Percentiles rank a stretch among this genome's conserved stretches.
Evolutionary conservation across 768 basidiomycete species (phyloP).

Genomic region (Tylopilus vinaceipallidus): DNA sequence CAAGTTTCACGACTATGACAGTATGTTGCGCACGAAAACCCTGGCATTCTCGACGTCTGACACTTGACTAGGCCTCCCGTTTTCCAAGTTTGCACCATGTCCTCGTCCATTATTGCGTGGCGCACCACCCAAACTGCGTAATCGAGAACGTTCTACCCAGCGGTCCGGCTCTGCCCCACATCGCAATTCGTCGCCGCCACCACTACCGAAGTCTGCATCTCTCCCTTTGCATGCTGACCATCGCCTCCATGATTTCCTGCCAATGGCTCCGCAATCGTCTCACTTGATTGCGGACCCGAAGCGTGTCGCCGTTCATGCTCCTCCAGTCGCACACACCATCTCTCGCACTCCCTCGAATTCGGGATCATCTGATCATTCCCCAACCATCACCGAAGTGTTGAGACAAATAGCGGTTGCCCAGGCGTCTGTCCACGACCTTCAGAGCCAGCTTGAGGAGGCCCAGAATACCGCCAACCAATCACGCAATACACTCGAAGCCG

Average conservation of each 20-base stretch:
- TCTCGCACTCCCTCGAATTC: slow-evolving; percentile 26
- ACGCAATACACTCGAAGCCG: slow-evolving; percentile 62
- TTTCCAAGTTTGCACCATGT: slow-evolving; percentile 47
- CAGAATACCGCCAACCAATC: slow-evolving; percentile 55
- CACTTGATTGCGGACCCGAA: slow-evolving; percentile 24
- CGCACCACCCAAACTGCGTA: slow-evolving; percentile 55
- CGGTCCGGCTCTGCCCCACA: slow-evolving; percentile 36
- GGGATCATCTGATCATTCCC: slow-evolving; percentile 54
- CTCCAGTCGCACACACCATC: slow-evolving; percentile 22
- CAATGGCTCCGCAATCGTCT: slow-evolving; percentile 24
- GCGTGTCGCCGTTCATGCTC: slow-evolving; percentile 27
- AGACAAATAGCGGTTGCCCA: slow-evolving; percentile 68
- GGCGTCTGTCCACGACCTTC: slow-evolving; percentile 62
- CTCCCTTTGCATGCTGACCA: slow-evolving; percentile 67
- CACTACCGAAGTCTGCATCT: slow-evolving; percentile 78
- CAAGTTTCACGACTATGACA: slow-evolving; percentile 62
- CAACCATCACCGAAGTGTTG: slow-evolving; percentile 70
- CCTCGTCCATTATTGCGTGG: slow-evolving; percentile 42
- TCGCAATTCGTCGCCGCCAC: slow-evolving; percentile 77
- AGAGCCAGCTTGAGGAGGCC: slow-evolving; percentile 64
- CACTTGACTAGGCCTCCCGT: slow-evolving; percentile 43
- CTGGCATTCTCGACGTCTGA: neutral
- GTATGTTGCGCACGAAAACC: slow-evolving; percentile 37
- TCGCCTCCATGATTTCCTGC: slow-evolving; percentile 28
- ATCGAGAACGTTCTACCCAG: slow-evolving; percentile 55